Percentiles rank a stretch among this genome's conserved stretches.
phyloP scores from a whole-genome alignment of 192 early-diverging fungal species.

The Geranomyces michiganensis region DNA sequence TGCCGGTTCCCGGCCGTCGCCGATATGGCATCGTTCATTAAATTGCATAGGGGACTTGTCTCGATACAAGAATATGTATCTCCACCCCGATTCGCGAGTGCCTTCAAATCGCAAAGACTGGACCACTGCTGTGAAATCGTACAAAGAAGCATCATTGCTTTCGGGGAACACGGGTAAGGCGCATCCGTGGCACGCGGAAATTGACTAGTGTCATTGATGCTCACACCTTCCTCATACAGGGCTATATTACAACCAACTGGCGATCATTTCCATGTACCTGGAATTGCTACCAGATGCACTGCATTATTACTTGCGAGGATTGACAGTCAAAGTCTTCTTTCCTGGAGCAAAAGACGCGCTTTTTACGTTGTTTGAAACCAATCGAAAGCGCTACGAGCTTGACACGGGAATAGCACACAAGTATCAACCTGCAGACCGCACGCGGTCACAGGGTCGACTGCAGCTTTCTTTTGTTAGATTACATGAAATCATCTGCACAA shows the following conservation, averaged over 20 bases:
- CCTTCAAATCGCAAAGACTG: slow-evolving; percentile 25
- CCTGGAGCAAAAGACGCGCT: slow-evolving; percentile 40
- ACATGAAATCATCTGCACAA: slow-evolving; percentile 40
- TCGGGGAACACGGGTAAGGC: slow-evolving; percentile 34
- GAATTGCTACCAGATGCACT: slow-evolving; percentile 23
- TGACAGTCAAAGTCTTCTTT: slow-evolving; percentile 41
- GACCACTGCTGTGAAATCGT: slow-evolving; percentile 20
- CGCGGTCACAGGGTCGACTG: neutral
- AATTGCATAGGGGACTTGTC: slow-evolving; percentile 44
- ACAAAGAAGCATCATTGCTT: slow-evolving; percentile 38
- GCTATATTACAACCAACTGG: slow-evolving; percentile 46
- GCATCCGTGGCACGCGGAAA: too few species aligned
- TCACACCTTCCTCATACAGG: slow-evolving; percentile 34
- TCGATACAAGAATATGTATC: slow-evolving; percentile 34
- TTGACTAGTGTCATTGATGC: too few species aligned
- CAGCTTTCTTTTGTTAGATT: slow-evolving; percentile 24
- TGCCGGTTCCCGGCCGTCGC: slow-evolving; percentile 1
- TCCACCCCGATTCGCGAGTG: neutral
- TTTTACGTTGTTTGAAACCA: slow-evolving; percentile 24
- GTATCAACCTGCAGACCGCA: neutral
- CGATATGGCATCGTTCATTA: slow-evolving; percentile 31
- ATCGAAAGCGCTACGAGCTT: slow-evolving; percentile 10
- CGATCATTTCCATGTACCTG: slow-evolving; percentile 31
- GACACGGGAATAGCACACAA: neutral
- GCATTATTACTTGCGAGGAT: slow-evolving; percentile 34